Conservation (phyloP, 805 yeast genomes). For the Isabelozyma heimii region DNA sequence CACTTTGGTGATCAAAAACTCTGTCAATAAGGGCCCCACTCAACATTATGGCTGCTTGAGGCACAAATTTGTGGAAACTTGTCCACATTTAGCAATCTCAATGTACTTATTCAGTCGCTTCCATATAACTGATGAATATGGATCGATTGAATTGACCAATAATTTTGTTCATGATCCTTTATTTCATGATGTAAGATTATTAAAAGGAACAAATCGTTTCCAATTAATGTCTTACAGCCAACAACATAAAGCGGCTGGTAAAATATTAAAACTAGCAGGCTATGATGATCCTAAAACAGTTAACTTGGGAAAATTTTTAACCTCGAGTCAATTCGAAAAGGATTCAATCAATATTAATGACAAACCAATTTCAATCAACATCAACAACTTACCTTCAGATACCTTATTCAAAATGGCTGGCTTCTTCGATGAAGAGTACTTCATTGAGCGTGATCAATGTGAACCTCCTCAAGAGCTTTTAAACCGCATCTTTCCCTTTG, state of each 20-base stretch:
- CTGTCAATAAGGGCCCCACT: background rate
- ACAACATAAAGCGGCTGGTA: slow-evolving; percentile 23
- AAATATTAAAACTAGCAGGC: slow-evolving; percentile 16
- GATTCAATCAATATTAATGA: slow-evolving; percentile 3
- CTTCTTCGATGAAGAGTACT: slow-evolving; percentile 15
- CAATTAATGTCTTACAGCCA: slow-evolving; percentile 21
- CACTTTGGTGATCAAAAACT: background rate
- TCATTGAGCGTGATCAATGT: slow-evolving; percentile 11
- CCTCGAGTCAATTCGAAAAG: slow-evolving; percentile 8
- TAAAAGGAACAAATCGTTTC: slow-evolving; percentile 23
- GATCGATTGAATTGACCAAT: slow-evolving; percentile 12
- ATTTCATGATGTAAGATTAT: slow-evolving; percentile 16
- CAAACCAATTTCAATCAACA: slow-evolving; percentile 8
- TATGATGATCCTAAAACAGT: slow-evolving; percentile 14
- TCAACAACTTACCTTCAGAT: slow-evolving; percentile 10
- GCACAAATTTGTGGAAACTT: slow-evolving; percentile 20
- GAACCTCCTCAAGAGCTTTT: slow-evolving; percentile 25
- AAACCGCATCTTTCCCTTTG: slow-evolving; percentile 27
- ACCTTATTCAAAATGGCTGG: slow-evolving; percentile 19
- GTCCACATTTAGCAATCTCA: slow-evolving; percentile 25
- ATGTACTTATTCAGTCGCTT: slow-evolving; percentile 25
- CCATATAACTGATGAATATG: slow-evolving; percentile 25
- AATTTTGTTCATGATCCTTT: slow-evolving; percentile 1
- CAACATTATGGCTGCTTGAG: slow-evolving; percentile 19
- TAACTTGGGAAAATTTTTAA: slow-evolving; percentile 15